Evolutionary conservation across 140 eudicot species (phyloP).

Genomic region (Oenanthe javanica): DNA sequence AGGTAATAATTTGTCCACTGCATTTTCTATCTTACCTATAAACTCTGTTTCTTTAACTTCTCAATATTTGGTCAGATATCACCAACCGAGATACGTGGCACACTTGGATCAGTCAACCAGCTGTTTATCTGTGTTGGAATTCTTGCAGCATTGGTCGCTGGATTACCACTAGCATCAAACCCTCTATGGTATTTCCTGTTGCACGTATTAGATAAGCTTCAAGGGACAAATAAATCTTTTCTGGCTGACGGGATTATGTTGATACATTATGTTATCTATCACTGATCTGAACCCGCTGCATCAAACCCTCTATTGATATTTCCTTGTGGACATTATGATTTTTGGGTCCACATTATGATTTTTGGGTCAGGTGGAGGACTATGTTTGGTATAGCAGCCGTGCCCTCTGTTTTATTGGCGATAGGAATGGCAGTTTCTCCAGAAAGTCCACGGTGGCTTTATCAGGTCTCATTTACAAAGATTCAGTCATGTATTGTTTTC

Average conservation of each 20-base stretch:
- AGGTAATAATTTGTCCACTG: slow-evolving; percentile 38
- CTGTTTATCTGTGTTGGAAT: slow-evolving; percentile 84
- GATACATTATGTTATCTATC: not conserved
- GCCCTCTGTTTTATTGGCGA: slow-evolving; percentile 82
- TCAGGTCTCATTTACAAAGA: slow-evolving; percentile 47
- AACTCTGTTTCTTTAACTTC: slow-evolving; percentile 8
- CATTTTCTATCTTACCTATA: not conserved
- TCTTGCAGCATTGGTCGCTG: slow-evolving; percentile 88
- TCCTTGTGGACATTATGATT: slow-evolving; percentile 1
- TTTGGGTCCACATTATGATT: too few species aligned
- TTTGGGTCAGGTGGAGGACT: slow-evolving; percentile 76
- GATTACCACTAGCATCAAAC: slow-evolving; percentile 71
- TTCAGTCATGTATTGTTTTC: slow-evolving; percentile 5
- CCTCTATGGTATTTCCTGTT: slow-evolving; percentile 48
- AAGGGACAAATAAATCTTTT: not conserved
- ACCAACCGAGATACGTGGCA: slow-evolving; percentile 95
- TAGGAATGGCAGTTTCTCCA: slow-evolving; percentile 95
- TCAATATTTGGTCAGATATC: slow-evolving; percentile 49
- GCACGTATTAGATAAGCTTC: not conserved
- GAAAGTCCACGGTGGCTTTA: slow-evolving; percentile 99
- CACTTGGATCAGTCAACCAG: slow-evolving; percentile 93
- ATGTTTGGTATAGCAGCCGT: slow-evolving; percentile 79
- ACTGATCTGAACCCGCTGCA: not conserved
- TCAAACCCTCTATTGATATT: not conserved
- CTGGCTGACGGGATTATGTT: not conserved